Base-by-base conservation (phyloP, 768 basidiomycete species). In the Termitomyces sp. region DNA sequence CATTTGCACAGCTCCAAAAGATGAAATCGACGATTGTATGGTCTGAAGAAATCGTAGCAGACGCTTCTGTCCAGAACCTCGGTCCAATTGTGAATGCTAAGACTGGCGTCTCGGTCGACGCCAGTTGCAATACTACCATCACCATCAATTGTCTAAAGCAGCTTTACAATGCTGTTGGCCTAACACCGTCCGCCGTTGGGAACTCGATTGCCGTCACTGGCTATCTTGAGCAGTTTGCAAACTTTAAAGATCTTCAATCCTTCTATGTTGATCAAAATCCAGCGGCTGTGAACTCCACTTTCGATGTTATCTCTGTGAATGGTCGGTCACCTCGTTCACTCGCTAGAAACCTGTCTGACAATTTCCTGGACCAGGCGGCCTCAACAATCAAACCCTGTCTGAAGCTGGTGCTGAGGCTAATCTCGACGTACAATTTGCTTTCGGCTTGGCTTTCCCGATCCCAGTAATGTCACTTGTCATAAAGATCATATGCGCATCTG, bases 331-430 rank as follows among this genome's bases (percentile, higher is more conserved):
- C 39, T 48, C 22, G 11, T 6, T 15, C 38, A 18, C 16, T 56
- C 47, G 22, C 7, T 39, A 16, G 23, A n/a, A 13, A 18, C 10
- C 7, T 13, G 10, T 32, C 5, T 45, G 18, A 35, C 22, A 16
- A 9, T 45, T 15, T 29, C 36, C 11, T 49, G 5, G 16, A 16
- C 10, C 52, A 85, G 86, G 78, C 50, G 86, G 85, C 10, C 35
- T 68, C 51, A 86, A 88, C 60, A 77, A 79, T 56, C 86, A 89
- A 62, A 78, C 60, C 27, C 48, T 69, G 11, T 63, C 63, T 0
- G 70, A 69, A n/a, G 81, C 85, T 15, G 85, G 85, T 4, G 63
- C 56, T 3, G 88, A 89, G 66, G 88, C 85, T 7, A 75, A 84
- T 55, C 70, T 88, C 22, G 86, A 88, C 55, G 75, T 77, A 5